Evolutionary conservation across 306 rosid genomes (phyloP), one percentile per base, ranked within the genome.

Genomic region (Datisca glomerata): DNA sequence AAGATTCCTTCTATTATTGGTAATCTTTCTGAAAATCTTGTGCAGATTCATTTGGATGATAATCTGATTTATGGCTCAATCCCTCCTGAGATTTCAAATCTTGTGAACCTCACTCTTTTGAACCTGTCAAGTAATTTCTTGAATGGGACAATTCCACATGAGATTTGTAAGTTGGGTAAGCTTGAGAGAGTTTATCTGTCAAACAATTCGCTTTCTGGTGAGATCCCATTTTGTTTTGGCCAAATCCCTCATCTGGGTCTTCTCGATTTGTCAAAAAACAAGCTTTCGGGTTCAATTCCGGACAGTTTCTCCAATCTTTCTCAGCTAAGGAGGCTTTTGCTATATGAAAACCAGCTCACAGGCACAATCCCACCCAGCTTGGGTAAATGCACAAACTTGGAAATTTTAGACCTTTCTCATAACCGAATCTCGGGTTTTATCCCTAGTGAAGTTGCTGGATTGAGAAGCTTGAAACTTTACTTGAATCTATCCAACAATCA

Each of bases 391-490:
- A 57, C 60, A 47, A 89, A 89, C 41, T 54, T 83, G 48, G 95
- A 83, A 66, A 80, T 89, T 65, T 46, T 89, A 24, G 95, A 89
- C 66, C 82, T 89, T 36, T 83, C 97, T 41, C 64, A 48, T 41
- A 89, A 89, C 54, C 69, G 34, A n/a, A 64, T 89, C 47, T 65
- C 69, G 2, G 91, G 98, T 15, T 17, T 39, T 38, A 72, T 89
- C 73, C 95, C 95, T 21, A 38, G 53, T 18, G 94, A 79, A 83
- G 78, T 87, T 57, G 86, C 95, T 27, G 72, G 79, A 35, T 64
- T 89, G 70, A 49, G 65, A n/a, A 89, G 95, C 76, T 73, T 89
- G 91, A 89, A 89, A 59, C 55, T 89, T 4, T 77, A 80, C 69
- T 49, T 89, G 77, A 84, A 83, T 39, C 56, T 83, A 45, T 89